Percentiles rank a stretch among this genome's conserved stretches.
phyloP scores from a whole-genome alignment of 2,329 filamentous ascomycete genomes.

The Cladophialophora carrionii region DNA sequence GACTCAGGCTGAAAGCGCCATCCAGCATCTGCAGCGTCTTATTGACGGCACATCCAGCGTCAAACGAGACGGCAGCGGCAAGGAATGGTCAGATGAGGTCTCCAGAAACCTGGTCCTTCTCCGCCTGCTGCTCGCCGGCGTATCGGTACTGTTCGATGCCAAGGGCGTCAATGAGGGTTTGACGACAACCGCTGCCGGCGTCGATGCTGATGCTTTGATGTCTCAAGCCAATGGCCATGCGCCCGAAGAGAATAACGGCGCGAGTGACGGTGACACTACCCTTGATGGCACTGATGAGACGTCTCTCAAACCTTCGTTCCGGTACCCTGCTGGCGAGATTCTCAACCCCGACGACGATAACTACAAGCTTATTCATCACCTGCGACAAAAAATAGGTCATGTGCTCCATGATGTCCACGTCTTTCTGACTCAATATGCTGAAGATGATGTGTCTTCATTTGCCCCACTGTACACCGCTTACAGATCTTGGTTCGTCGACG shows the following conservation, averaged over 20 bases:
- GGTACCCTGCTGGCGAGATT: constrained; percentile 85
- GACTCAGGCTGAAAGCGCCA: constrained; percentile 75
- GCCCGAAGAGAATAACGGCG: constrained; percentile 37
- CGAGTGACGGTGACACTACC: constrained; percentile 53
- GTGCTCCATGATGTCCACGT: constrained; percentile 80
- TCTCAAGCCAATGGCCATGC: constrained; percentile 47
- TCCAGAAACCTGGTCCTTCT: constrained; percentile 86
- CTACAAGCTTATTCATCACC: constrained; percentile 76
- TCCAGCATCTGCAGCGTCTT: constrained; percentile 74
- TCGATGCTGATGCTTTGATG: constrained; percentile 49
- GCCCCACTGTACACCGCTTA: constrained; percentile 91
- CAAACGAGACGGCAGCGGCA: constrained; percentile 90
- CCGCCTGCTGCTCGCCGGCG: constrained; percentile 84
- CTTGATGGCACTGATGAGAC: constrained; percentile 63
- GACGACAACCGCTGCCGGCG: constrained; percentile 47
- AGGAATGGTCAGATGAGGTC: constrained; percentile 98
- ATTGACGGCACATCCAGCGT: constrained; percentile 80
- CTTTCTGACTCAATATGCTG: constrained; percentile 80
- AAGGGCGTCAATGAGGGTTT: constrained; percentile 65
- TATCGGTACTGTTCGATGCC: constrained; percentile 86
- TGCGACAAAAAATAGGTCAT: constrained; percentile 78
- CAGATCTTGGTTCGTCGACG: constrained; percentile 94
- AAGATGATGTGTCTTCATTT: constrained; percentile 96
- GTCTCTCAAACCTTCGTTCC: constrained; percentile 76
- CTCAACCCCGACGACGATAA: constrained; percentile 65